Conservation (phyloP, 1,284 basidiomycete genomes). For the Volvariella surrecta region DNA sequence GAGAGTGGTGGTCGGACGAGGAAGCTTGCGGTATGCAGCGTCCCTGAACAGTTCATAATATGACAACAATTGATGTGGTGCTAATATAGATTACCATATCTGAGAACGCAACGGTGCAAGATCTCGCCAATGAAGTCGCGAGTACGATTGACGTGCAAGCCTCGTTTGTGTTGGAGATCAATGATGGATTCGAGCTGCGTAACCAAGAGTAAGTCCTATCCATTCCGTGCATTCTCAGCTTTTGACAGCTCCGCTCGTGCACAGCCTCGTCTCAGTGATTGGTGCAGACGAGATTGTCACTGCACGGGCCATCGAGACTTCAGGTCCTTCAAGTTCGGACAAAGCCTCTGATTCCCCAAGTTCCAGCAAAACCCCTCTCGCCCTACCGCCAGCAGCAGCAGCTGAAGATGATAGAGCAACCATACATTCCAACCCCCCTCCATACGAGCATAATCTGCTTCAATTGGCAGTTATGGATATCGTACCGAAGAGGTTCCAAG, state of each 20-base stretch:
- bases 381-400: too few relatives aligned
- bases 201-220: slow-evolving; percentile 12
- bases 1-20: neutral
- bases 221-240: neutral
- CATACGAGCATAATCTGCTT: neutral
- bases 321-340: too few relatives aligned
- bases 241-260: neutral
- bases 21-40: neutral
- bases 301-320: neutral
- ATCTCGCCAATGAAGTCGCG: neutral
- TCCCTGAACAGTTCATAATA: too few relatives aligned
- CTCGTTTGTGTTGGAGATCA: slow-evolving; percentile 12
- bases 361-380: neutral
- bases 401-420: too few relatives aligned
- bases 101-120: neutral
- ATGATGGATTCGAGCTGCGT: slow-evolving; percentile 15
- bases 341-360: neutral
- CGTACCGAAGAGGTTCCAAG: neutral
- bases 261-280: neutral
- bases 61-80: too few relatives aligned
- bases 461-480: neutral
- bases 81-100: too few relatives aligned
- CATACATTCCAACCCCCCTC: neutral
- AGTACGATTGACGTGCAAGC: neutral
- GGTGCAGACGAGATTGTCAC: neutral